These are phyloP conservation scores for Hemisphaericaspora subhashii DNA, from an alignment of 1,139 yeast species.

Conservation along the genomic window DNA sequence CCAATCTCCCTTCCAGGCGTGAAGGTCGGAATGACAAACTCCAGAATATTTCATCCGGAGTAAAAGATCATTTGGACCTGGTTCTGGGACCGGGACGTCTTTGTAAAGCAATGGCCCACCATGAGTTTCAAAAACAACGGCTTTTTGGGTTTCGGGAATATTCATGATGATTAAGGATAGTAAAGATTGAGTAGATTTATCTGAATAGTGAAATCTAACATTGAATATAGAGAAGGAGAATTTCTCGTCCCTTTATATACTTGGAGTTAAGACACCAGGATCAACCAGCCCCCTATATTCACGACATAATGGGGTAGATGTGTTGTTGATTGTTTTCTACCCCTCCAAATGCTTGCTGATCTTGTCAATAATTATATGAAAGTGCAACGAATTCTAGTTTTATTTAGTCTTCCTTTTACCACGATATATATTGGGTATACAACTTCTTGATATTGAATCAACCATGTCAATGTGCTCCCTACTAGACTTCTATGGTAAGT, in stretches of 20 bases:
- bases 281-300: too few species aligned
- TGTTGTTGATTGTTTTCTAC: background rate
- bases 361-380: background rate
- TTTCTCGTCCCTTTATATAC: background rate
- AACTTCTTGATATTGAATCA: too few species aligned
- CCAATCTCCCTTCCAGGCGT: slow-evolving; percentile 77
- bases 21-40: slow-evolving; percentile 69
- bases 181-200: too few species aligned
- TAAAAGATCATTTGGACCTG: slow-evolving; percentile 58
- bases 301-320: background rate
- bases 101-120: slow-evolving; percentile 64
- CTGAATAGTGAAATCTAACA: too few species aligned
- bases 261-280: too few species aligned
- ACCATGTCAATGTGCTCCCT: too few species aligned
- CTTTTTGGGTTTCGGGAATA: slow-evolving; percentile 68
- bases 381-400: too few species aligned
- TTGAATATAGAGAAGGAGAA: background rate
- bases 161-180: too few species aligned
- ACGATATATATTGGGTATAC: too few species aligned
- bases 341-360: background rate
- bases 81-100: slow-evolving; percentile 64
- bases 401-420: background rate
- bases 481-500: too few species aligned
- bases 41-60: slow-evolving; percentile 66
- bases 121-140: slow-evolving; percentile 65